Base-by-base conservation (phyloP, 2,329 filamentous ascomycete genomes). In the Colletotrichum chlorophyti region DNA sequence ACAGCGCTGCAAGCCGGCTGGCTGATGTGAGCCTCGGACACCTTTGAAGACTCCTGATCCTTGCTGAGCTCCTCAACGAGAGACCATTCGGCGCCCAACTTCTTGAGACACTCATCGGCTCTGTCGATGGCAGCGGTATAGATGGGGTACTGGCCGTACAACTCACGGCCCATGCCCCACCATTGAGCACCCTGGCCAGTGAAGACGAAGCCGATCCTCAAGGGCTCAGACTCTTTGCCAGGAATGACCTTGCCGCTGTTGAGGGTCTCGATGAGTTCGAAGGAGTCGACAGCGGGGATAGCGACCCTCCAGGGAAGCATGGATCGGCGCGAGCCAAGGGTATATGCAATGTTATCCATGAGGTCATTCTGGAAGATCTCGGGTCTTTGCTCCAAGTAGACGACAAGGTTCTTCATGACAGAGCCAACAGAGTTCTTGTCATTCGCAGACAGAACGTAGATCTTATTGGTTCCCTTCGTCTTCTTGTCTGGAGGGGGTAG, bases 1-100 rank as follows among this genome's bases (percentile, higher is more conserved):
- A 84, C 62, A 0, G 79, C 77, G 0, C 77, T 79, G 59, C 73
- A 79, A 6, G 69, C 59, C 46, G 78, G 77, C 62, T 80, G 76
- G n/a, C 72, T 75, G 53, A 80, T 72, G 42, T 78, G 68, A 1
- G 78, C 75, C 15, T 72, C 63, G 8, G 73, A 65, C 3, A 80
- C 67, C 15, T 65, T 64, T 0, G 74, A 73, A 2, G 69, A 65
- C 10, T 70, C 62, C 2, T 66, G 70, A 50, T 74, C 62, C 4
- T 66, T 70, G 53, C 68, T 43, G 2, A 80, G 68, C 63, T 79
- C 75, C 34, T 74, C 70, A 17, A 72, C 27, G 2, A 76, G 65
- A 12, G 69, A 72, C 60, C 76, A 79, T 3, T 69, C 64, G 1
- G 69, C 70, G 32, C 74, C 67, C 58, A 79, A 63, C 2, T 63